A percentile compares a stretch with the other conserved stretches of the same genome.
Evolutionary conservation across 1,284 basidiomycete genomes (phyloP).

Genomic region (Cutaneotrichosporon arboriforme): DNA sequence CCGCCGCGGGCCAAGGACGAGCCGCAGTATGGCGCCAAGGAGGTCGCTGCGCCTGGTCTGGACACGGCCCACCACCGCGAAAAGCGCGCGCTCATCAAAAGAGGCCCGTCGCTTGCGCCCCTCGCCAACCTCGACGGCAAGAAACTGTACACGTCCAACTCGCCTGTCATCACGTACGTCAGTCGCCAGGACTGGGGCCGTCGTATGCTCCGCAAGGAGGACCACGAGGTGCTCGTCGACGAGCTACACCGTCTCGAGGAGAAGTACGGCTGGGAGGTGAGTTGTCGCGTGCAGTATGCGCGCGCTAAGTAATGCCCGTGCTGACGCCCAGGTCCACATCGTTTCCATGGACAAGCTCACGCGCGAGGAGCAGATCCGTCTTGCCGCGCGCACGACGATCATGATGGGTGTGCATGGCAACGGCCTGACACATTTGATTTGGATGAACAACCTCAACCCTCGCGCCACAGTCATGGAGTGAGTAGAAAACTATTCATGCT

Average conservation of each 20-base stretch:
- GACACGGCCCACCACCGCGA: background rate
- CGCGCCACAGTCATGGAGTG: conserved; percentile 58
- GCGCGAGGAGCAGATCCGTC: conserved; percentile 66
- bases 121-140: background rate
- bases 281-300: too few species aligned
- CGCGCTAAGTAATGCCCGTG: too few species aligned
- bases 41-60: conserved; percentile 2
- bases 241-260: conserved; percentile 58
- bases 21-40: background rate
- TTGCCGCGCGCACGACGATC: conserved; percentile 74
- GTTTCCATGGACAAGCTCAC: conserved; percentile 74
- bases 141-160: too few species aligned
- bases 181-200: conserved; percentile 80
- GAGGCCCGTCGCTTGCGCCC: background rate
- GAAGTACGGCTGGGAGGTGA: conserved; percentile 66
- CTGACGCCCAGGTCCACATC: conserved; percentile 56
- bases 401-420: conserved; percentile 73
- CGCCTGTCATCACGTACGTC: conserved; percentile 75
- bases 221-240: conserved; percentile 48
- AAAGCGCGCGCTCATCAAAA: background rate
- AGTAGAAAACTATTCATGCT: too few species aligned
- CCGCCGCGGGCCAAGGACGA: background rate
- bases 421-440: conserved; percentile 68
- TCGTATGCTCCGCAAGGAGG: conserved; percentile 51
- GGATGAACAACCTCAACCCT: conserved; percentile 58